Conservation (phyloP, 179 eudicot genomes). For the Nepenthes alata region DNA sequence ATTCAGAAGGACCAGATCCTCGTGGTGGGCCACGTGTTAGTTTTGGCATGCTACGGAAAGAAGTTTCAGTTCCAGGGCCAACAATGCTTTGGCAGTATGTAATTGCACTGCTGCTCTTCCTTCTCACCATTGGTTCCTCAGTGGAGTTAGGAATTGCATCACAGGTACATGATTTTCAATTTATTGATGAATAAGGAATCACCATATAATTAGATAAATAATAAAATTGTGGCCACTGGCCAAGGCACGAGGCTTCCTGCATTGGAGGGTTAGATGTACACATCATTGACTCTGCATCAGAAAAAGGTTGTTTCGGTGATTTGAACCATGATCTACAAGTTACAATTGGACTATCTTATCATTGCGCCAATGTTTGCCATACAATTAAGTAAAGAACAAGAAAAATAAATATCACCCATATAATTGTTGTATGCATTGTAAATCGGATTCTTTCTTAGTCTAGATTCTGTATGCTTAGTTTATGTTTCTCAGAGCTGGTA, state of each 20-base stretch:
- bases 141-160: slow-evolving; percentile 98
- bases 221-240: no score
- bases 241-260: no score
- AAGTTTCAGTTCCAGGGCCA: slow-evolving; percentile 89
- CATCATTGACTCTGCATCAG: no score
- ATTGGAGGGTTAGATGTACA: no score
- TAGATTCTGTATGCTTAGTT: neutral
- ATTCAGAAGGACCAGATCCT: slow-evolving; percentile 83
- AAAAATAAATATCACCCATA: no score
- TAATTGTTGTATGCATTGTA: neutral
- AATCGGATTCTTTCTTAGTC: neutral
- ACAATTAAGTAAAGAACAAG: no score
- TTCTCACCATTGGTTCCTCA: slow-evolving; percentile 89
- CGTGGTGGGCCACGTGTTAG: slow-evolving; percentile 99
- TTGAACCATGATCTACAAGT: no score
- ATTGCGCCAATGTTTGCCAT: no score
- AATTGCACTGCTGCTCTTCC: slow-evolving; percentile 75
- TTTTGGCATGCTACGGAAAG: slow-evolving; percentile 89
- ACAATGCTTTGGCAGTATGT: slow-evolving; percentile 96
- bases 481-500: neutral
- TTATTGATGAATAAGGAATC: no score
- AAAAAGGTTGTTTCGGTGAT: no score
- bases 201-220: no score
- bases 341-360: no score
- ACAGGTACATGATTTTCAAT: slow-evolving; percentile 43